Evolutionary conservation across 1,284 basidiomycete species (phyloP), one percentile per base, ranked within the genome.

Genomic region (Ustilago crameri): DNA sequence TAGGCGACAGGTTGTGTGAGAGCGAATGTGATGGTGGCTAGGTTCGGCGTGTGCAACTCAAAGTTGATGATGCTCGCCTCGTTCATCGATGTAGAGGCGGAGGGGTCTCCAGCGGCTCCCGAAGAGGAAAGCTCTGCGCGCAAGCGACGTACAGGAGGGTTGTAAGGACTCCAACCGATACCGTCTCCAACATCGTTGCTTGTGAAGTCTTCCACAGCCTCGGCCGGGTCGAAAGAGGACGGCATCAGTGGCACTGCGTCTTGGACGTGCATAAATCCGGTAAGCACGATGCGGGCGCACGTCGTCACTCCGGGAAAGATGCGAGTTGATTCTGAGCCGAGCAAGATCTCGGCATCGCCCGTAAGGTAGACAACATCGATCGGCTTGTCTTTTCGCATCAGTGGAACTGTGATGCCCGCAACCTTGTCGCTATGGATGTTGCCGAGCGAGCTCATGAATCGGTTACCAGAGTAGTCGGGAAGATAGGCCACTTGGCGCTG

Each of bases 141-240:
- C 9, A 73, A 27, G 8, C 60, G 49, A 3, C 64, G 43, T 1
- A 73, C 47, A 12, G 70, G 70, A 2, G 70, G 70, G 22, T 64
- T 67, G 44, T 73, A 73, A 0, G 70, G 64, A 38, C 70, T 73
- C 70, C 70, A 73, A 1, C 61, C 64, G 12, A 73, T 45, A 3
- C 70, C 60, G 18, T 67, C 51, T 26, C 52, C 40, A 5, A 30
- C 30, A 30, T 35, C 55, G 22, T 58, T 51, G 27, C 15, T 18
- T 15, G 51, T 46, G 18, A 59, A 62, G 38, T 69, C 59, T 32
- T 63, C 59, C 15, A 47, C 48, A 8, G 41, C 58, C 0, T 52
- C 40, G 5, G 30, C 30, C 12, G 30, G 30, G 12, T 18, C 38
- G 38, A 40, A 17, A 15, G 15, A n/a, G 9, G 27, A 12, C 1